phyloP scores from a whole-genome alignment of 2,329 filamentous ascomycete genomes.

The Tolypocladium endophyticum region DNA sequence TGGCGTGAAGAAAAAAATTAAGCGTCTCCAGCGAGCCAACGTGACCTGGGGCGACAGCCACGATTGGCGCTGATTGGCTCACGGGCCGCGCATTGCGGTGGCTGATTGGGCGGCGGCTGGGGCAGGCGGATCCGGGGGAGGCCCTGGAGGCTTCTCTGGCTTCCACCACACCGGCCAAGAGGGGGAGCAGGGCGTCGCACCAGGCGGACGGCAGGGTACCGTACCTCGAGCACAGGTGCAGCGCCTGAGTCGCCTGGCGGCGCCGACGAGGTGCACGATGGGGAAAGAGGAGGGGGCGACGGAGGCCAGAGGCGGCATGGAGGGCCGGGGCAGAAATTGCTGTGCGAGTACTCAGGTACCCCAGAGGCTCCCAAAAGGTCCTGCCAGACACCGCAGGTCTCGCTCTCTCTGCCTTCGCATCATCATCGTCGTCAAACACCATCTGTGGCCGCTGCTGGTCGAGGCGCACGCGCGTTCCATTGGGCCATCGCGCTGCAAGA shows the following conservation, averaged over 20 bases:
- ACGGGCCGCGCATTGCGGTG: not conserved
- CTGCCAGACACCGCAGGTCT: not conserved
- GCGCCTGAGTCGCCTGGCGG: not conserved
- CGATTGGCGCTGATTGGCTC: constrained; percentile 8
- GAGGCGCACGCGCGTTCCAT: not conserved
- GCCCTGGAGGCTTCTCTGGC: not conserved
- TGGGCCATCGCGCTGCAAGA: not conserved
- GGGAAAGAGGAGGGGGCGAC: not conserved
- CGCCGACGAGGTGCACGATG: not conserved
- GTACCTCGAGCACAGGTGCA: too few species aligned
- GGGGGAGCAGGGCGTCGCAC: not conserved
- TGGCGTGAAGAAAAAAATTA: not conserved
- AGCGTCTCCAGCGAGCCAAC: not conserved
- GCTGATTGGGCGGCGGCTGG: not conserved
- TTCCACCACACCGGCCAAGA: not conserved
- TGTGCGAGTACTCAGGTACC: not conserved
- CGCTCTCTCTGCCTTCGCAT: not conserved
- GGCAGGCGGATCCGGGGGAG: not conserved
- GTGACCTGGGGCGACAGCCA: not conserved
- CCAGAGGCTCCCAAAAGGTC: not conserved
- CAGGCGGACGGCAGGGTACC: not conserved
- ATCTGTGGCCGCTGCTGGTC: not conserved
- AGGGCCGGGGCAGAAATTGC: not conserved
- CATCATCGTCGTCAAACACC: not conserved
- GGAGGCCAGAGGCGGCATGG: not conserved